Evolutionary conservation across 495 filamentous ascomycete species (phyloP).

Genomic region (Corynascus novoguineensis): DNA sequence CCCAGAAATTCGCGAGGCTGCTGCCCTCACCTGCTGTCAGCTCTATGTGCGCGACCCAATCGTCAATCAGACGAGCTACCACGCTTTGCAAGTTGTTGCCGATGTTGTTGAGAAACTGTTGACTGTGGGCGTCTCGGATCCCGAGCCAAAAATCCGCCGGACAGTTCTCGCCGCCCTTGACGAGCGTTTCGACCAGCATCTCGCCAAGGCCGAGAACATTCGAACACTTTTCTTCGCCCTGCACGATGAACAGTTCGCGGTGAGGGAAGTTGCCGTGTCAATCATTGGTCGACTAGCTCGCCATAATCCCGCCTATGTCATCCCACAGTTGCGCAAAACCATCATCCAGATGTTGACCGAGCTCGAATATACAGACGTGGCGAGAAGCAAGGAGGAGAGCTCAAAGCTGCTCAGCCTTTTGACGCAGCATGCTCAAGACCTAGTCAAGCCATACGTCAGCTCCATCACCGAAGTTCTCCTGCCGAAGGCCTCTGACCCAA

Average conservation of each 20-base stretch:
- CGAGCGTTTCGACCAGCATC: constrained; percentile 87
- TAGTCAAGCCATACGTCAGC: constrained; percentile 93
- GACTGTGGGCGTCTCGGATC: constrained; percentile 88
- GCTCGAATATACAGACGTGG: constrained; percentile 88
- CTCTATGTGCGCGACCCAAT: constrained; percentile 94
- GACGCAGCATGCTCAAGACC: constrained; percentile 79
- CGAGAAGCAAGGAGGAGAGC: constrained; percentile 91
- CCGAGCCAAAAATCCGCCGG: constrained; percentile 78
- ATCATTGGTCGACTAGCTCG: constrained; percentile 91
- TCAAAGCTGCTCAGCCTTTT: constrained; percentile 88
- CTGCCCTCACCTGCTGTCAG: constrained; percentile 94
- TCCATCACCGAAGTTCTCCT: constrained; percentile 87
- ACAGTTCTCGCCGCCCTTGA: constrained; percentile 86
- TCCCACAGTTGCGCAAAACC: constrained; percentile 86
- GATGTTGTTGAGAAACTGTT: constrained; percentile 96
- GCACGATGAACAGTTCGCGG: constrained; percentile 89
- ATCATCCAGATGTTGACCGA: constrained; percentile 94
- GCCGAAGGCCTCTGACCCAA: constrained; percentile 78
- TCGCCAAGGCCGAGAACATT: constrained; percentile 93
- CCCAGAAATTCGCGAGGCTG: constrained; percentile 85
- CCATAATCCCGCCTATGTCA: constrained; percentile 94
- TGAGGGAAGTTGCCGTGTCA: constrained; percentile 88
- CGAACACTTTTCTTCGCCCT: constrained; percentile 90
- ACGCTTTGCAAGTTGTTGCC: constrained; percentile 92
- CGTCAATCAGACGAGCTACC: constrained; percentile 92